phyloP scores from a whole-genome alignment of 176 grass and related monocot genomes.

The Bromus sterilis region DNA sequence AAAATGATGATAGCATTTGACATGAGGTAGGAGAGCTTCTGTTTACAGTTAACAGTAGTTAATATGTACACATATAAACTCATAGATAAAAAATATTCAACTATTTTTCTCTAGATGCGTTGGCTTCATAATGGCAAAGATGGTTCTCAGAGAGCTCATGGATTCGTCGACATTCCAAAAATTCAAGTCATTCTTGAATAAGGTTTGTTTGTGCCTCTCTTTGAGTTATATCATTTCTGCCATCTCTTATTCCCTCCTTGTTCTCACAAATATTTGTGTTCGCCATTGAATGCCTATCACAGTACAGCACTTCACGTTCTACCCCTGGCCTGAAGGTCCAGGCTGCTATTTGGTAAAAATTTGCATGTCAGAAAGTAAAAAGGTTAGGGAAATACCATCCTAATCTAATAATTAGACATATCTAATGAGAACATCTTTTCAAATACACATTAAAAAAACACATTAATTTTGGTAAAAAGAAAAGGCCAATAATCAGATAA shows the following conservation, averaged over 20 bases:
- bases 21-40: conserved; percentile 57
- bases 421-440: background rate
- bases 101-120: conserved; percentile 54
- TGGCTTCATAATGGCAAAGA: conserved; percentile 93
- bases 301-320: background rate
- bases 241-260: background rate
- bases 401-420: background rate
- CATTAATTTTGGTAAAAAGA: background rate
- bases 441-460: background rate
- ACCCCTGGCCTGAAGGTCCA: background rate
- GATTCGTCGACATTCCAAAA: conserved; percentile 71
- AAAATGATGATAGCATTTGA: conserved; percentile 99
- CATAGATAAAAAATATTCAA: background rate
- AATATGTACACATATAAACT: background rate
- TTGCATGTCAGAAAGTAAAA: background rate
- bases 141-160: conserved; percentile 87
- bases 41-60: background rate
- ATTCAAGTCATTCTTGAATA: conserved; percentile 89
- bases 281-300: background rate
- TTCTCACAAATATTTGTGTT: background rate
- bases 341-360: background rate
- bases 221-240: background rate
- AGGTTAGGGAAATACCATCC: background rate
- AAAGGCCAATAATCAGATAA: background rate
- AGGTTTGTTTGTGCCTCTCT: conserved; percentile 45